Evolutionary conservation across 1,139 yeast species (phyloP).

Genomic region (Magnusiomyces tetraspermus): DNA sequence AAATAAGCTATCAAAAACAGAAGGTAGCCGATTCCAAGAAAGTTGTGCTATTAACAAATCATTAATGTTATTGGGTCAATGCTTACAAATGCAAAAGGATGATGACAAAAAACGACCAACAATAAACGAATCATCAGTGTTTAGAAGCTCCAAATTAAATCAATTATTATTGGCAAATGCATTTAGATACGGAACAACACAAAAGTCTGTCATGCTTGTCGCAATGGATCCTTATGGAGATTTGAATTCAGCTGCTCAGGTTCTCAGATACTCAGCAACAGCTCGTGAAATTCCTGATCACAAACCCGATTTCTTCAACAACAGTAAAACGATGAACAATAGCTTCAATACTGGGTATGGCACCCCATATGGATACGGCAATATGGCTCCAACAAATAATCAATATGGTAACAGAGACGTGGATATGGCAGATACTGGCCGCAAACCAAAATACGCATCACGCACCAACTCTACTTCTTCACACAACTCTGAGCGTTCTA

Average conservation of each 20-base stretch:
- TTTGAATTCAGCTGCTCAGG: conserved; percentile 47
- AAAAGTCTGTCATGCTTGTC: conserved; percentile 34
- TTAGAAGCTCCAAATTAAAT: conserved; percentile 41
- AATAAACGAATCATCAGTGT: conserved; percentile 23
- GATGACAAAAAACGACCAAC: conserved; percentile 6
- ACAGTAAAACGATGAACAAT: neutral
- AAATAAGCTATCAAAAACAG: conserved; percentile 37
- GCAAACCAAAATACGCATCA: neutral
- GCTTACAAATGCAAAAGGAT: conserved; percentile 36
- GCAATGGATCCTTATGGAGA: conserved; percentile 59
- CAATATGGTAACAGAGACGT: neutral
- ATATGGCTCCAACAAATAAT: neutral
- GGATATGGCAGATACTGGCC: neutral
- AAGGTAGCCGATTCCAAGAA: conserved; percentile 38
- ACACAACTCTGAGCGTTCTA: neutral
- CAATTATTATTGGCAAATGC: conserved; percentile 41
- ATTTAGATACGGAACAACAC: conserved; percentile 31
- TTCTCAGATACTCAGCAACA: conserved; percentile 36
- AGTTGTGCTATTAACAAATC: conserved; percentile 40
- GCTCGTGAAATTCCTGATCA: conserved; percentile 25
- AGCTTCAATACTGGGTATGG: neutral
- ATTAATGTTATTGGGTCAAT: conserved; percentile 41
- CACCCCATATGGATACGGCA: neutral
- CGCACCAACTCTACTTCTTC: neutral
- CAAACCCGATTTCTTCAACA: neutral